A percentile compares a stretch with the other conserved stretches of the same genome.
These are phyloP conservation scores for Stagonosporopsis chrysanthemi DNA, from an alignment of 2,329 filamentous ascomycete species.

Conservation along the genomic window DNA sequence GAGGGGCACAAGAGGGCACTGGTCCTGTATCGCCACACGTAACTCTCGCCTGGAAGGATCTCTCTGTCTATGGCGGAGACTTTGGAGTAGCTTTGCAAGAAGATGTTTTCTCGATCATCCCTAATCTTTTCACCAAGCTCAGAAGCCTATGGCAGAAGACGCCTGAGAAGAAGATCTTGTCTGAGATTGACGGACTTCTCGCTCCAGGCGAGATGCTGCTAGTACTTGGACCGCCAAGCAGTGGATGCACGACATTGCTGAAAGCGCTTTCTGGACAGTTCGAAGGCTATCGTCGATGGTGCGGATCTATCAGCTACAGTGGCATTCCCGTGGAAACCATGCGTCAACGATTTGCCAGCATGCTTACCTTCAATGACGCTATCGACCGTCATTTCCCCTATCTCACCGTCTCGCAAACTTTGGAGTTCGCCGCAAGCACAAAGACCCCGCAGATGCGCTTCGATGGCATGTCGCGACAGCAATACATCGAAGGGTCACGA, in stretches of 20 bases:
- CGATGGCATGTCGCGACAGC: slow-evolving; percentile 30
- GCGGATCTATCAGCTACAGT: slow-evolving; percentile 60
- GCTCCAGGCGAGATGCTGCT: not conserved
- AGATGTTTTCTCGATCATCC: not conserved
- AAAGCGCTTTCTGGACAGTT: slow-evolving; percentile 56
- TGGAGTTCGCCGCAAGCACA: slow-evolving; percentile 49
- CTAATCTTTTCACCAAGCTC: not conserved
- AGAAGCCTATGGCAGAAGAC: not conserved
- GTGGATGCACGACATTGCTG: slow-evolving; percentile 67
- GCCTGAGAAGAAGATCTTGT: slow-evolving; percentile 59
- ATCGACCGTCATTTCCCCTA: slow-evolving; percentile 83
- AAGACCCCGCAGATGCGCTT: not conserved
- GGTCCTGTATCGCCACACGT: slow-evolving; percentile 1
- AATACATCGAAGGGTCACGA: slow-evolving; percentile 69
- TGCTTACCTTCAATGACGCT: slow-evolving; percentile 80
- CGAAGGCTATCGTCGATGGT: not conserved
- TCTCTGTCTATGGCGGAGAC: not conserved
- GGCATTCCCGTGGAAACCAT: slow-evolving; percentile 43
- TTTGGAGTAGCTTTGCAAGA: not conserved
- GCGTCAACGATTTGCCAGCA: slow-evolving; percentile 70
- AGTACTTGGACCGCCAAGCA: slow-evolving; percentile 54
- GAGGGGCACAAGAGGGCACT: not conserved
- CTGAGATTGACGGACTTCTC: slow-evolving; percentile 64
- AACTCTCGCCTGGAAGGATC: not conserved
- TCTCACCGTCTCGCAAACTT: slow-evolving; percentile 81